phyloP scores from a whole-genome alignment of 2,329 filamentous ascomycete species.

The Hymenoscyphus infarciens region DNA sequence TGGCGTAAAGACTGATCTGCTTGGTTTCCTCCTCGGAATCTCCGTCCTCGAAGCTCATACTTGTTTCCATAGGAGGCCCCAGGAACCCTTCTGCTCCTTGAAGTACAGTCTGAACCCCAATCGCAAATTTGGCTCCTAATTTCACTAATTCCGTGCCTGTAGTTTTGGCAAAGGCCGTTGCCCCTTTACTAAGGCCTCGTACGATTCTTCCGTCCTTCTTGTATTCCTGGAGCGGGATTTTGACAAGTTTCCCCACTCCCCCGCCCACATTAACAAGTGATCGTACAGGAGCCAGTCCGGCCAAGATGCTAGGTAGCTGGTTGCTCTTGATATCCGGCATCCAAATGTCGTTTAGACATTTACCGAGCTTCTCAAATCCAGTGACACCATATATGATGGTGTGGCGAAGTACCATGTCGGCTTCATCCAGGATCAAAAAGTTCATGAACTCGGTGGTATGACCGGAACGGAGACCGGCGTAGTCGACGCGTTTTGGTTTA shows the following conservation, averaged over 20 bases:
- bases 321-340: slow-evolving; percentile 87
- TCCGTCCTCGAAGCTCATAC: slow-evolving; percentile 49
- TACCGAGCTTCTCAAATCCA: slow-evolving; percentile 85
- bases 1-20: slow-evolving; percentile 85
- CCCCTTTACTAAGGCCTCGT: slow-evolving; percentile 87
- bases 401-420: slow-evolving; percentile 80
- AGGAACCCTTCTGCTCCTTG: slow-evolving; percentile 84
- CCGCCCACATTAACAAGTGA: slow-evolving; percentile 88
- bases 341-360: slow-evolving; percentile 94
- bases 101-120: slow-evolving; percentile 90
- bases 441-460: slow-evolving; percentile 99
- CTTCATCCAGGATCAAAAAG: slow-evolving; percentile 86
- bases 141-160: slow-evolving; percentile 94
- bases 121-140: slow-evolving; percentile 87
- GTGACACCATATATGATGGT: slow-evolving; percentile 89
- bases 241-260: slow-evolving; percentile 80
- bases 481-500: slow-evolving; percentile 97
- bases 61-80: slow-evolving; percentile 38
- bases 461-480: slow-evolving; percentile 84
- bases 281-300: slow-evolving; percentile 84
- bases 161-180: slow-evolving; percentile 83
- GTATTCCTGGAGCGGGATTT: slow-evolving; percentile 89
- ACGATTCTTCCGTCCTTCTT: slow-evolving; percentile 90
- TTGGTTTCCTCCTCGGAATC: slow-evolving; percentile 67
- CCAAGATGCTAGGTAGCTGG: slow-evolving; percentile 83